Evolutionary conservation across 306 rosid genomes (phyloP).

Genomic region (Prunus persica): DNA sequence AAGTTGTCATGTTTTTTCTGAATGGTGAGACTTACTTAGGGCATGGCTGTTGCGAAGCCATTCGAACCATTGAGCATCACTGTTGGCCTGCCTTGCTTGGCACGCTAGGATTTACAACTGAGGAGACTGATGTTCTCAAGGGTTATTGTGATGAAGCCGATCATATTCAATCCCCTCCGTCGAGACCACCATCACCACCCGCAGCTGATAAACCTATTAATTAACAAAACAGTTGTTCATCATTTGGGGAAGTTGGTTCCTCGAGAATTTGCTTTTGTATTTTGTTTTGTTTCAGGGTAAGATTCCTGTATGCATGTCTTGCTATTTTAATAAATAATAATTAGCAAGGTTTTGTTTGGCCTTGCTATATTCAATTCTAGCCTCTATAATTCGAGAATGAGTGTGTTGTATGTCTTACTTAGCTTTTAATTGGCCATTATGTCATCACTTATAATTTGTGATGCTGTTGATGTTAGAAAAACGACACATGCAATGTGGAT

Average conservation of each 20-base stretch:
- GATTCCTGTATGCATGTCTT: too few relatives aligned
- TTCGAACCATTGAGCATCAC: conserved; percentile 41
- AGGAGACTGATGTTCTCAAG: conserved; percentile 52
- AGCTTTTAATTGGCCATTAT: too few relatives aligned
- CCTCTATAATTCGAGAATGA: too few relatives aligned
- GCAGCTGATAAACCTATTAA: not conserved
- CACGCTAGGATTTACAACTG: conserved; percentile 51
- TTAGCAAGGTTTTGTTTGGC: too few relatives aligned
- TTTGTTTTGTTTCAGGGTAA: too few relatives aligned
- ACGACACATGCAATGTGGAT: too few relatives aligned
- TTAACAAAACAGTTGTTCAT: not conserved
- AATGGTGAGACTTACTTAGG: conserved; percentile 59
- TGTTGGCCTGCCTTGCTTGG: conserved; percentile 69
- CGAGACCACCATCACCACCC: conserved; percentile 10
- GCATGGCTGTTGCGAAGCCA: conserved; percentile 52
- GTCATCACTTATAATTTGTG: too few relatives aligned
- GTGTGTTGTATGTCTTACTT: too few relatives aligned
- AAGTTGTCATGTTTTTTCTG: conserved; percentile 50
- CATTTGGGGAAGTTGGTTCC: conserved; percentile 6
- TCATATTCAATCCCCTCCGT: conserved; percentile 16
- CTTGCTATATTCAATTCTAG: too few relatives aligned
- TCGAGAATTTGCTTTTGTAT: not conserved
- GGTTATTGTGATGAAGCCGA: conserved; percentile 47
- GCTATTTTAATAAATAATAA: too few relatives aligned
- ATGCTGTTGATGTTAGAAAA: too few relatives aligned